These are phyloP conservation scores for Aureoboletus auriporus DNA, from an alignment of 768 basidiomycete species.

Conservation along the genomic window DNA sequence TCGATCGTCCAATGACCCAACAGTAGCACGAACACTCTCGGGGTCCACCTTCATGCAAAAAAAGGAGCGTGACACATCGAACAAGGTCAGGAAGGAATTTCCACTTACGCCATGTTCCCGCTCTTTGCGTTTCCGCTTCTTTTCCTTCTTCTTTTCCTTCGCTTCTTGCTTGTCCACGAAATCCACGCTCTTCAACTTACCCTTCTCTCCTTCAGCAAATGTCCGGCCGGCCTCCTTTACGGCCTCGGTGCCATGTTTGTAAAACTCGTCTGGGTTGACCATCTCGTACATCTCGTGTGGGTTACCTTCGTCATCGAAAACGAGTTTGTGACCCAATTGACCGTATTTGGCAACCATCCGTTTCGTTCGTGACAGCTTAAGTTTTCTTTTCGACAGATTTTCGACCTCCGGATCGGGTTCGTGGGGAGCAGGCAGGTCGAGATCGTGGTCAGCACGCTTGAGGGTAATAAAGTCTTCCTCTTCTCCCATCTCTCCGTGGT, in stretches of 20 bases:
- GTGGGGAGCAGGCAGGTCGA: conserved; percentile 50
- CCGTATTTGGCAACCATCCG: conserved; percentile 62
- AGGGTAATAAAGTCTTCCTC: conserved; percentile 85
- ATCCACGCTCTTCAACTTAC: conserved; percentile 68
- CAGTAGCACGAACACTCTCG: conserved; percentile 21
- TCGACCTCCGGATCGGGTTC: conserved; percentile 34
- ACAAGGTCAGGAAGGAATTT: not conserved
- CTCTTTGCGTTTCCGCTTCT: conserved; percentile 89
- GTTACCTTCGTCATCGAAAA: conserved; percentile 88
- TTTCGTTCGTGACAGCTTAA: conserved; percentile 69
- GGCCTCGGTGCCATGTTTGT: conserved; percentile 60
- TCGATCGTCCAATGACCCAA: conserved; percentile 41
- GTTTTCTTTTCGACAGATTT: conserved; percentile 84
- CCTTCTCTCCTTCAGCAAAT: conserved; percentile 73
- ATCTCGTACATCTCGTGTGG: conserved; percentile 83
- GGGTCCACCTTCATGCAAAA: conserved; percentile 16
- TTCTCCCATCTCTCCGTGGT: conserved; percentile 48
- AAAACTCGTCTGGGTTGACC: conserved; percentile 68
- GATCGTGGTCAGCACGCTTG: conserved; percentile 85
- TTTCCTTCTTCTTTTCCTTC: conserved; percentile 84
- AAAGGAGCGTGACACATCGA: not conserved
- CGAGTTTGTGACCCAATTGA: conserved; percentile 62
- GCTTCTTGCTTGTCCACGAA: conserved; percentile 77
- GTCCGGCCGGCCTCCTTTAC: conserved; percentile 60
- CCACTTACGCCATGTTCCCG: conserved; percentile 44